These are phyloP conservation scores for Lactuca sativa DNA, from an alignment of 129 eudicot genomes.

Conservation along the genomic window DNA sequence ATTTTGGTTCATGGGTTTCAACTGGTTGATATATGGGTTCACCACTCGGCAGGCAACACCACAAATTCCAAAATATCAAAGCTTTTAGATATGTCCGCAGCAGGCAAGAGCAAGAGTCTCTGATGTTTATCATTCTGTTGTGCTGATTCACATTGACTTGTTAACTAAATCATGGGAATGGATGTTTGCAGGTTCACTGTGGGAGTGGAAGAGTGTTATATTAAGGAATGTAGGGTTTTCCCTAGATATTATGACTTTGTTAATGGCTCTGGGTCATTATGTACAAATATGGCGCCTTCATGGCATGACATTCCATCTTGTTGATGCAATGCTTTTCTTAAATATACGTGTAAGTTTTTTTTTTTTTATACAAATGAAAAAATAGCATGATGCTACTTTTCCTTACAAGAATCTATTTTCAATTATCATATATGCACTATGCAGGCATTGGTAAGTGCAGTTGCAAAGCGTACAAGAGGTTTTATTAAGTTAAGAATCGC, in stretches of 20 bases:
- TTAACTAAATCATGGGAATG: too few relatives aligned
- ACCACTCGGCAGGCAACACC: constrained; percentile 61
- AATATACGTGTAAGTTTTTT: constrained; percentile 74
- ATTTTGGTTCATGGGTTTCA: constrained; percentile 90
- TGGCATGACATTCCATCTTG: constrained; percentile 95
- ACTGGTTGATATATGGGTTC: constrained; percentile 74
- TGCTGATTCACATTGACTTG: neutral
- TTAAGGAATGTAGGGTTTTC: constrained; percentile 77
- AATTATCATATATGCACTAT: constrained; percentile 14
- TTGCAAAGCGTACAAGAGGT: constrained; percentile 69
- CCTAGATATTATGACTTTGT: constrained; percentile 84
- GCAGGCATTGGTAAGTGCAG: constrained; percentile 89
- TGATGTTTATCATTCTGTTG: neutral
- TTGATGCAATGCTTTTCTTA: constrained; percentile 84
- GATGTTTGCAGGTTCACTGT: constrained; percentile 65
- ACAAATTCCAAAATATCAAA: constrained; percentile 55
- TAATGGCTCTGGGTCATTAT: constrained; percentile 95
- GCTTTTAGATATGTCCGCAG: constrained; percentile 64
- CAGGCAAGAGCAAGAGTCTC: constrained; percentile 40
- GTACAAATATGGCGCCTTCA: constrained; percentile 96
- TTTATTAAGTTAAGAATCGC: constrained; percentile 75
- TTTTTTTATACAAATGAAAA: neutral
- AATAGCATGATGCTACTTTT: constrained; percentile 8
- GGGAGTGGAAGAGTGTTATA: constrained; percentile 84
- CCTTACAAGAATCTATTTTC: neutral